Conservation (phyloP, 2,329 filamentous ascomycete genomes). For the Lecanoromycetidae sp. region DNA sequence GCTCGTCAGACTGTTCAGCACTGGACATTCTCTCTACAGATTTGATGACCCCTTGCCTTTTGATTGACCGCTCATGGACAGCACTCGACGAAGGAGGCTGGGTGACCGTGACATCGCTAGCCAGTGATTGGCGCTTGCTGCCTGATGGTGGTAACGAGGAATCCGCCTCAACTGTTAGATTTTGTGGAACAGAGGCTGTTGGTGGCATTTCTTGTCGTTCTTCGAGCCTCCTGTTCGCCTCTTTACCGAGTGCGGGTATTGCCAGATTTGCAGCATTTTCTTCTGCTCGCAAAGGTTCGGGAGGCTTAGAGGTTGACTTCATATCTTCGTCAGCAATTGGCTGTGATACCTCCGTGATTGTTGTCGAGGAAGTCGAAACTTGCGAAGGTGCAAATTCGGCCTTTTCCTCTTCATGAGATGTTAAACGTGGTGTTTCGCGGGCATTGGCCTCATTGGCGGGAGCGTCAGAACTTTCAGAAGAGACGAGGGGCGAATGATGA, state of each 20-base stretch:
- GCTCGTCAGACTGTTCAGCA: constrained; percentile 20
- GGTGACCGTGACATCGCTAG: neutral
- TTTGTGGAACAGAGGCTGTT: too few relatives aligned
- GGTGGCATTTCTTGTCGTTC: too few relatives aligned
- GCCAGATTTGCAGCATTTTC: too few relatives aligned
- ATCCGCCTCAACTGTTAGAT: neutral
- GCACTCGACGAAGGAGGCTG: neutral
- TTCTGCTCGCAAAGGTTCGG: too few relatives aligned
- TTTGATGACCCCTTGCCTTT: constrained; percentile 24
- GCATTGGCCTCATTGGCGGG: constrained; percentile 1
- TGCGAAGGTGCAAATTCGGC: constrained; percentile 1
- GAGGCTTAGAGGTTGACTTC: too few relatives aligned
- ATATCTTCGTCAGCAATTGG: too few relatives aligned
- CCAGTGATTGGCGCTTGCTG: neutral
- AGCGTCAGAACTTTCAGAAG: neutral
- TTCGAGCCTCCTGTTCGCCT: too few relatives aligned
- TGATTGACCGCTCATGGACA: neutral
- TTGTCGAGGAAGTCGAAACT: neutral
- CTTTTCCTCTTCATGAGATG: constrained; percentile 11
- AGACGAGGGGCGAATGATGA: neutral
- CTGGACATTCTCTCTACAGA: constrained; percentile 41
- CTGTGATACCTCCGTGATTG: too few relatives aligned
- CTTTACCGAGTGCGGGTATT: too few relatives aligned
- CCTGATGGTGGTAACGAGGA: neutral
- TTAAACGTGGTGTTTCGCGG: constrained; percentile 20